Base-by-base conservation (phyloP, 768 basidiomycete genomes). In the Scleroderma citrinum region DNA sequence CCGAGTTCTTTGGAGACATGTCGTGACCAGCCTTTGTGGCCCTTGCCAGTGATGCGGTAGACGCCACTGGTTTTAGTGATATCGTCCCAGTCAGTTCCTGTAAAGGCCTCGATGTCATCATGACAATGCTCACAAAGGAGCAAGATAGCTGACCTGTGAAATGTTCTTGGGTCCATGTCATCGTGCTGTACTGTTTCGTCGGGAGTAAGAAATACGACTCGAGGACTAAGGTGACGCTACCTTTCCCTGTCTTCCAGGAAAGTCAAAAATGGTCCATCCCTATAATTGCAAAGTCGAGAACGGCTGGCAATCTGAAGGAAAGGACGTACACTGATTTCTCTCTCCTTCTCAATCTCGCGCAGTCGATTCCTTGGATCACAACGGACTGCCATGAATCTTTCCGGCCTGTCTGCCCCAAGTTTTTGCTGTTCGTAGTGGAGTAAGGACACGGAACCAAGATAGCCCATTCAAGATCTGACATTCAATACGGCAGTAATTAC, bases 401-500 rank as follows among this genome's bases (percentile, higher is more conserved):
- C 93, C 7, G 65, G 57, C 57, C 81, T 72, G 64, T 96, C 93
- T 12, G 81, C 93, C 30, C 93, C 93, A 34, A 91, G 70, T 70
- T 92, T 88, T 59, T 90, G 87, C 88, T 90, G 41, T 43, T 14
- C 19, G 21, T 20, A 29, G 30, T 11, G 41, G 19, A 23, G 50
- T 32, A 59, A 39, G 17, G 44, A 29, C 8, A 8, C 26, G 35
- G 57, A 30, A 29, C 29, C n/a, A 11, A 29, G 14, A 26, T 50
- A 49, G 39, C 42, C 19, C 20, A 23, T 13, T 23, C 12, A 49
- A 30, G 24, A 39, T 52, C 71, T 61, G 54, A 92, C 92, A 66
- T 94, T 94, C 51, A 97, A 73, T 3, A 97, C 89, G 1, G 91
- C 91, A 56, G 94, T 92, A 42, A 93, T 82, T 21, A 91, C 67